Percentiles rank a stretch among this genome's conserved stretches.
Conservation (phyloP, 352 stramenopile species). For the Plasmopara viticola region DNA sequence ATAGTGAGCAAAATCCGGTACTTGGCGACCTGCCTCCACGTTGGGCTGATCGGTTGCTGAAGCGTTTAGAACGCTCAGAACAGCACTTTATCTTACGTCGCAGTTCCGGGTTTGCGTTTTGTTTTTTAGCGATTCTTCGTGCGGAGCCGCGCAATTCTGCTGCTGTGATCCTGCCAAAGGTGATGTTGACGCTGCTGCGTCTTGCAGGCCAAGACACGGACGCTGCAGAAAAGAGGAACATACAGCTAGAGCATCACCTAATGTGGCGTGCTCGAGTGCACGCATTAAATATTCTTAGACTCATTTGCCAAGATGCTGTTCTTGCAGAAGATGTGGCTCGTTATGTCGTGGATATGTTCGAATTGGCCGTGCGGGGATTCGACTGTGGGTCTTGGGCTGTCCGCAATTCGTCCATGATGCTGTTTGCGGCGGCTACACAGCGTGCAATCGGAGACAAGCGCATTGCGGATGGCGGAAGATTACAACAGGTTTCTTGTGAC, state of each 20-base stretch:
- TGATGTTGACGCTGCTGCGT: conserved; percentile 63
- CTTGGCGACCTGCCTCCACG: conserved; percentile 49
- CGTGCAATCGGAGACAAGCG: conserved; percentile 79
- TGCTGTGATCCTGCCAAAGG: conserved; percentile 65
- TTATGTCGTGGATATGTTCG: conserved; percentile 85
- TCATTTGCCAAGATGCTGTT: conserved; percentile 85
- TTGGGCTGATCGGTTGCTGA: conserved; percentile 73
- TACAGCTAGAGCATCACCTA: conserved; percentile 40
- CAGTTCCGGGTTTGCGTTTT: conserved; percentile 84
- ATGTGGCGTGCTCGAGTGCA: conserved; percentile 77
- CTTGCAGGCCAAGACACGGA: conserved; percentile 61
- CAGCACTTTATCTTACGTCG: conserved; percentile 86
- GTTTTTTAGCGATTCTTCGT: conserved; percentile 83
- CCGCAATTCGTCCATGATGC: conserved; percentile 90
- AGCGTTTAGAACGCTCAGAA: conserved; percentile 64
- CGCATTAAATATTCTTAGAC: conserved; percentile 86
- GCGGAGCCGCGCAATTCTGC: conserved; percentile 78
- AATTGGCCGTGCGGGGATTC: conserved; percentile 77
- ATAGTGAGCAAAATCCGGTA: conserved; percentile 46
- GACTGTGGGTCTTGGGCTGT: conserved; percentile 82
- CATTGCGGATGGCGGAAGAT: conserved; percentile 61
- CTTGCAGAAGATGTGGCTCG: conserved; percentile 75
- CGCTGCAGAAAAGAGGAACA: conserved; percentile 26
- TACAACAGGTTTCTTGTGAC: conserved; percentile 52
- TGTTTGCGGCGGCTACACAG: conserved; percentile 79